phyloP scores from a whole-genome alignment of 1,139 yeast species.

The Lodderomyces orthopsilosis region DNA sequence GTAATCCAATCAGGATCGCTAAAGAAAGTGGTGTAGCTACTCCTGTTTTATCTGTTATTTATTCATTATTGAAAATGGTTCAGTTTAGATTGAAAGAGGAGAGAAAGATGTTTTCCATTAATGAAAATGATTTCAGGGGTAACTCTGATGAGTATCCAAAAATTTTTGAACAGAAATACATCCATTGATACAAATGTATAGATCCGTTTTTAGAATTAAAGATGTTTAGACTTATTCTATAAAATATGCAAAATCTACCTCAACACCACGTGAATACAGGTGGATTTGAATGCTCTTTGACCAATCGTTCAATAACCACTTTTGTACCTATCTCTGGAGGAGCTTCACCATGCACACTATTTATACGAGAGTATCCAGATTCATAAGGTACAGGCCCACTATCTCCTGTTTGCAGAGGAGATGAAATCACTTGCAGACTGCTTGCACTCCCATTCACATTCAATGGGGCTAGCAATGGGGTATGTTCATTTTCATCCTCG shows the following conservation, averaged over 20 bases:
- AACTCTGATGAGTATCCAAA: slow-evolving; percentile 31
- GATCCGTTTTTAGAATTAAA: background rate
- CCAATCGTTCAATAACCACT: slow-evolving; percentile 63
- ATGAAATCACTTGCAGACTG: background rate
- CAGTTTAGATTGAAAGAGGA: slow-evolving; percentile 61
- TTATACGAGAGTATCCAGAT: slow-evolving; percentile 15
- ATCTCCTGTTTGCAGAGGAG: slow-evolving; percentile 3
- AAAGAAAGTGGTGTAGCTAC: slow-evolving; percentile 50
- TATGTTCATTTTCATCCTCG: slow-evolving; percentile 7
- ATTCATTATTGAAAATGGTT: slow-evolving; percentile 53
- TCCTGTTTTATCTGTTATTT: slow-evolving; percentile 58
- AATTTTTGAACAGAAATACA: slow-evolving; percentile 20
- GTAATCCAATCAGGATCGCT: slow-evolving; percentile 67
- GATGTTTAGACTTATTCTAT: background rate
- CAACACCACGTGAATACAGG: slow-evolving; percentile 75
- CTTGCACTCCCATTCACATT: background rate
- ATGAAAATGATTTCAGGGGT: slow-evolving; percentile 27
- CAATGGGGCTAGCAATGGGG: slow-evolving; percentile 6
- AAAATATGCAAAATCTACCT: background rate
- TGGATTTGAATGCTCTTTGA: slow-evolving; percentile 53
- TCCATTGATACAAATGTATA: slow-evolving; percentile 2
- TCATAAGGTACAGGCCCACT: slow-evolving; percentile 11
- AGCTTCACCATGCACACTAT: slow-evolving; percentile 14
- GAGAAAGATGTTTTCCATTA: slow-evolving; percentile 39
- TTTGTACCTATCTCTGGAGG: slow-evolving; percentile 24